Conservation (phyloP, 257 asterid species). For the Primulina eburnea region DNA sequence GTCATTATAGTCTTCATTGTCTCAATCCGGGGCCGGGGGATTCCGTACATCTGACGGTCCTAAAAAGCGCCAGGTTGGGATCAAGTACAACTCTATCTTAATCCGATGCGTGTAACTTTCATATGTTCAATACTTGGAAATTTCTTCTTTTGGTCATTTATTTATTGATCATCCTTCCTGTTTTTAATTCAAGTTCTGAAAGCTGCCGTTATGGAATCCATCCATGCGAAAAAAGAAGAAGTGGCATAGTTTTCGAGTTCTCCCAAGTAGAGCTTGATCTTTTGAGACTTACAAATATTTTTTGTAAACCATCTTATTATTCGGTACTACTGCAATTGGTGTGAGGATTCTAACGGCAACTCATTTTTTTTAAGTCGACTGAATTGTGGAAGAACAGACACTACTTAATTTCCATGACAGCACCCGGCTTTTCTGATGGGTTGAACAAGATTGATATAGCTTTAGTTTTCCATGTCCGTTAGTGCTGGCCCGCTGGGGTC, state of each 20-base stretch:
- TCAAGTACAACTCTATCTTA: conserved; percentile 4
- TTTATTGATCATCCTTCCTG: not conserved
- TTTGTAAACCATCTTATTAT: not conserved
- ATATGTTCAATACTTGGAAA: not conserved
- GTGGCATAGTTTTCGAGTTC: too few species aligned
- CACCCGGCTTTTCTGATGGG: not conserved
- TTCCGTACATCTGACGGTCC: not conserved
- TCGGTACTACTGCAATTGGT: not conserved
- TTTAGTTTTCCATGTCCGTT: not conserved
- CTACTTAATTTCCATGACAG: not conserved
- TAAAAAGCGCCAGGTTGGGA: not conserved
- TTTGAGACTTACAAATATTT: too few species aligned
- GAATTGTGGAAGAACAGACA: not conserved
- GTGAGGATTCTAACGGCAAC: not conserved
- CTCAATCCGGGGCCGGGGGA: too few species aligned
- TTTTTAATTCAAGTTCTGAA: not conserved
- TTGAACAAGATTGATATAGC: too few species aligned
- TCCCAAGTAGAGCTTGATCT: too few species aligned
- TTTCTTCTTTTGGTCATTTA: conserved; percentile 11
- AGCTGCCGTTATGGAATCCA: not conserved
- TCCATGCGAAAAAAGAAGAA: too few species aligned
- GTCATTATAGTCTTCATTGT: too few species aligned
- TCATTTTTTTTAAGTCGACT: too few species aligned
- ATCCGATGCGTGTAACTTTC: conserved; percentile 1
- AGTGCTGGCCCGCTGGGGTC: not conserved